Evolutionary conservation across 768 basidiomycete species (phyloP), one percentile per base, ranked within the genome.

Genomic region (Amanita fuliginea): DNA sequence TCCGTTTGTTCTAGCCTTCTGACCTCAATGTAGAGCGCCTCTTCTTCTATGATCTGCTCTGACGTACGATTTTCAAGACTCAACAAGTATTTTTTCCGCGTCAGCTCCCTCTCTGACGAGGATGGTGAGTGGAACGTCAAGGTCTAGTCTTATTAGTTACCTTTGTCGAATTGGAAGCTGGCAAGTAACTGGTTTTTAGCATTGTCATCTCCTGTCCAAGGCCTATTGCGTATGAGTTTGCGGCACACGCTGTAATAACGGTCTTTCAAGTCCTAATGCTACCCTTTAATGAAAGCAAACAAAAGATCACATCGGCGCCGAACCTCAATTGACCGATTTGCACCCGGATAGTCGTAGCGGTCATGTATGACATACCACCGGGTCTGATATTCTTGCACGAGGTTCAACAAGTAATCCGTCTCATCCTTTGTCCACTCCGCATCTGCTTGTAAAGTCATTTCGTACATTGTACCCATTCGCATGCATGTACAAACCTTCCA

Each of bases 1-100:
- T 96, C 93, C 52, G 76, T 89, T 66, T 97, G 95, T 62, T 97
- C 94, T 44, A 99, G 74, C n/a, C 90, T 81, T 60, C 94, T 93
- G 44, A 95, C 76, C 64, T 97, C 92, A 54, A 97, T 69, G 65
- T 88, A 97, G 3, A 99, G 72, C 6, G 90, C 86, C 58, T 97
- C 94, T 71, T 98, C 96, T 62, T 99, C 94, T 14, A 83, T 85
- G 39, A 95, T 83, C 66, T 97, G 90, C 43, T 86, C 81, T 3
- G 82, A 75, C 0, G 91, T 86, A n/a, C 95, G 82, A 50, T 76
- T 80, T 66, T 93, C 89, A n/a, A 98, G 78, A 53, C 82, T 86
- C 7, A 74, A 67, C 11, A 98, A 74, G 59, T 98, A 96, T 51
- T 81, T 80, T 65, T 93, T 96, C 51, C 96, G 83, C 54, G 80